A percentile compares a stretch with the other conserved stretches of the same genome.
These are phyloP conservation scores for Apiospora kogelbergensis DNA, from an alignment of 2,329 filamentous ascomycete genomes.

Conservation along the genomic window DNA sequence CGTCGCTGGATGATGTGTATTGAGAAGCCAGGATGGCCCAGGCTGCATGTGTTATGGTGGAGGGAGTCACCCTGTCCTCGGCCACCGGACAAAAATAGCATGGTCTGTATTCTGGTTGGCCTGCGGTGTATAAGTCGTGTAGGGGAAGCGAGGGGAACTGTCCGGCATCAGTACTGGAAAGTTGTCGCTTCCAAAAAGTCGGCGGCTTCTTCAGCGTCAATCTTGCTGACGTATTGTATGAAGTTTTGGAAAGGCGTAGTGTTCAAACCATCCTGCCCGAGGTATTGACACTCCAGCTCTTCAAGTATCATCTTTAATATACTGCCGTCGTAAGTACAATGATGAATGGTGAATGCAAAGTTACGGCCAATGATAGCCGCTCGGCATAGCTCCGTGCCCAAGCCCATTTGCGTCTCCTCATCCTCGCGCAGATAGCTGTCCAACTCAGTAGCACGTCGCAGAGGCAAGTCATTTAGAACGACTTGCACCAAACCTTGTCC, in stretches of 20 bases:
- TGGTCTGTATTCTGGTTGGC: neutral
- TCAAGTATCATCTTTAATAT: neutral
- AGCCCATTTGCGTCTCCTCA: slow-evolving; percentile 38
- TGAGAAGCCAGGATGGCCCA: neutral
- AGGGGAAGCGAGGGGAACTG: neutral
- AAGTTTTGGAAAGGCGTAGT: neutral
- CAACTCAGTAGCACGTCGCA: neutral
- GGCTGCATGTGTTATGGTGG: neutral
- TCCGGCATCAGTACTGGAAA: neutral
- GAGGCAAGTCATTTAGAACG: slow-evolving; percentile 25
- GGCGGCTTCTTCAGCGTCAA: neutral
- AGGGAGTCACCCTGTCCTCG: neutral
- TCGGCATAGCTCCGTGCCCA: slow-evolving; percentile 20
- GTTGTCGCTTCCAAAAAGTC: neutral
- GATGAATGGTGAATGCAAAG: slow-evolving; percentile 7
- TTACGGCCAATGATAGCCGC: slow-evolving; percentile 12
- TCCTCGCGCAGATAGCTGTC: neutral
- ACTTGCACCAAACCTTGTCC: slow-evolving; percentile 20
- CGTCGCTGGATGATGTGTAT: neutral
- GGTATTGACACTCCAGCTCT: neutral
- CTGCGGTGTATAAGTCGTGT: neutral
- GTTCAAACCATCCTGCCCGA: neutral
- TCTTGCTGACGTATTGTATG: neutral
- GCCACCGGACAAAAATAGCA: neutral
- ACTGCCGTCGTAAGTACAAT: slow-evolving; percentile 7